Base-by-base conservation (phyloP, 106 monocot species). In the Acorus gramineus region DNA sequence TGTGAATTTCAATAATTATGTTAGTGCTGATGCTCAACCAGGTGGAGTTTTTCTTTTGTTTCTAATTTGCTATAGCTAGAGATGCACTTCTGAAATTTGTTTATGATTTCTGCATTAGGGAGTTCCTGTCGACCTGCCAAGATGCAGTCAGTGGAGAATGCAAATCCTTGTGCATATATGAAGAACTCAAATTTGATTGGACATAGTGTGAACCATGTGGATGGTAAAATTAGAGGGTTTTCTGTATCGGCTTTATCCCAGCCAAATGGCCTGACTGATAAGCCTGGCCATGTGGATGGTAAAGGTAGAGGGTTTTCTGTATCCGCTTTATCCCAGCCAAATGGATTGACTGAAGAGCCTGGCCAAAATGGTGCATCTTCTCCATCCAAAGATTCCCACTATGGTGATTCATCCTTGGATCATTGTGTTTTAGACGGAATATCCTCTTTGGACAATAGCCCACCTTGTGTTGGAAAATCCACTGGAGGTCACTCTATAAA, bases 361-460 rank as follows among this genome's bases (percentile, higher is more conserved):
- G 56, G 52, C 3, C 48, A 59, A 13, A 62, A 66, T 46, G 48
- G 43, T 5, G 43, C 6, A 8, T 50, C 73, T 72, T 64, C 60
- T 64, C 12, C 61, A 57, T 53, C 59, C 7, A 28, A 53, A 61
- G 51, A 63, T 44, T 47, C 59, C 49, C 56, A 66, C 47, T 66
- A 44, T 6, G 53, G 14, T 7, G 50, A 57, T 55, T 68, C 66
- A 43, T 63, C 66, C n/a, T 54, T 74, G 59, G 73, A 78, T 65
- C 59, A 60, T 7, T 61, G 65, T 57, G 46, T 62, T 60, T 51
- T 54, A 51, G 73, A 77, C 67, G 66, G 56, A 28, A 28, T 71
- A 11, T 70, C 60, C 42, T 66, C 74, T 51, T 66, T 64, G 14
- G 54, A 68, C 7, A 71, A 60, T 71, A 51, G 62, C 52, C 56